Evolutionary conservation across 192 early-diverging fungal genomes (phyloP), one percentile per base, ranked within the genome.

Genomic region (Rhizophagus sp.): DNA sequence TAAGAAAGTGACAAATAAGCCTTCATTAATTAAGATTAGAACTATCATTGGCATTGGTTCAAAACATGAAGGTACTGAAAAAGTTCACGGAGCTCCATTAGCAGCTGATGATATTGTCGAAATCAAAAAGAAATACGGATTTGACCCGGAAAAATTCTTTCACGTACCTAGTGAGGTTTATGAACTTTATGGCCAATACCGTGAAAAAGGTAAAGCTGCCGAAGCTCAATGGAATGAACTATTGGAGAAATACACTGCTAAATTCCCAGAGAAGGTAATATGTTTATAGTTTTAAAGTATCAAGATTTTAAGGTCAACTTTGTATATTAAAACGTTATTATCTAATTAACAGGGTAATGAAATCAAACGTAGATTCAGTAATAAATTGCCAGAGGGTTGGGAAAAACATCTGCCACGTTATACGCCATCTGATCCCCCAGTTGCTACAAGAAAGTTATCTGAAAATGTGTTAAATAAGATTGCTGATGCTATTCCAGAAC

Each of bases 31-130:
- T 88, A 90, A 92, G 80, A 84, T 98, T 84, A 87, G 87, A 79
- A 99, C 98, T 39, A 96, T 93, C 25, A 99, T 99, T 69, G 98
- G 97, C 52, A 97, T 90, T 75, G 98, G 97, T 41, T 96, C 97
- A 24, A 85, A 92, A 82, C 89, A 93, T 77, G 89, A 94, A 73
- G 98, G 98, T 73, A 93, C 94, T 25, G 95, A 93, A 77, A 96
- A 90, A 81, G 98, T 97, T 65, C 98, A 99, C 86, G 98, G 98
- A 74, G 80, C 91, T 62, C 91, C 97, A 36, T 91, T 98, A 34
- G 91, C 90, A 82, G 91, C 84, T 17, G 92, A 91, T 75, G 95
- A 96, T 85, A 93, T 97, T 78, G 88, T 84, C 22, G 88, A 92
- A 27, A 83, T 95, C 85, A 98, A 97, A 91, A 81, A 85, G 71